Evolutionary conservation across 345 rosid species (phyloP), one percentile per base, ranked within the genome.

Genomic region (Salix viminalis): DNA sequence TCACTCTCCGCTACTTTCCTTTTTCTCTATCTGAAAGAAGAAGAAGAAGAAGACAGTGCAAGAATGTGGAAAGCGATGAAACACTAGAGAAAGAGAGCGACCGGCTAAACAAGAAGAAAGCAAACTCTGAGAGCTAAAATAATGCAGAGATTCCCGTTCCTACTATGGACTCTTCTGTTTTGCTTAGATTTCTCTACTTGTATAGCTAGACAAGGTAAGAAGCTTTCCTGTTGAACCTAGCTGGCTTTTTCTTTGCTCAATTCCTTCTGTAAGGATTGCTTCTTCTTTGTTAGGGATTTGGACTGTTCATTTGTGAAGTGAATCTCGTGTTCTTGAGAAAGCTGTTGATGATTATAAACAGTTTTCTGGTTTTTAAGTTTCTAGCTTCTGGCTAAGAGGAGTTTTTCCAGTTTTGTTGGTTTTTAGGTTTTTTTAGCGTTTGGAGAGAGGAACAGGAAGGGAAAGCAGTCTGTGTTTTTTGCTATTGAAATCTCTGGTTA

Each of bases 201-300:
- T 54, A n/a, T 32, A 39, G 82, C 82, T 66, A 79, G 30, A 28
- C 78, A 26, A 65, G 11, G 68, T 65, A 24, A 65, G 68, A 21
- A 30, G 21, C 11, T 34, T 65, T 65, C 39, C 68, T 12, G 70
- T 71, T 79, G 66, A 69, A 37, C 32, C 44, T 58, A 23, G 23
- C 64, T 68, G 41, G 13, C 30, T 70, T 32, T 67, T n/a, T 13
- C 7, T 11, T 16, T 42, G 3, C 1, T 44, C 11, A 8, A 5
- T 44, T 30, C 4, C 2, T 24, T 23, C 28, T 60, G 26, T 65
- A 61, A 60, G 15, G 62, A 48, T 15, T 26, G 37, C 1, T 39
- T 13, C 24, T 15, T 72, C 62, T 36, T 65, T 23, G 32, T 65
- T 65, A 19, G 16, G 6, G 21, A 18, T 62, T 64, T 62, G 23